A percentile compares a stretch with the other conserved stretches of the same genome.
Evolutionary conservation across 2,329 filamentous ascomycete genomes (phyloP).

Genomic region (Emmonsiellopsis sp.): DNA sequence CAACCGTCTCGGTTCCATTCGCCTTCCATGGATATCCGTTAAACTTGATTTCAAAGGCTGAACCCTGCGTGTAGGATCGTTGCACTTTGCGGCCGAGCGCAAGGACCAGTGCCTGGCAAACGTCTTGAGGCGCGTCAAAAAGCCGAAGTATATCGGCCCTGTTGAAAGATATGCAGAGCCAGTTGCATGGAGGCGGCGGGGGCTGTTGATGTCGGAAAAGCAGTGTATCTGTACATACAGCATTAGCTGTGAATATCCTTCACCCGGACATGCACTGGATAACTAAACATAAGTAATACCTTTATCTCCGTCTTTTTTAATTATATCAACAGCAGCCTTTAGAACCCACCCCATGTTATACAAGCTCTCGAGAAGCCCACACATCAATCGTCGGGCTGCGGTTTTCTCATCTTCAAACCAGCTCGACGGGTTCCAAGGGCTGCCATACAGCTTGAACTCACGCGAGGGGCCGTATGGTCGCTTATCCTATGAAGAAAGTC

Average conservation of each 20-base stretch:
- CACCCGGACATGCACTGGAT: constrained; percentile 7
- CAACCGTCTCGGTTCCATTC: constrained; percentile 26
- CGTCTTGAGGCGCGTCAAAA: constrained; percentile 19
- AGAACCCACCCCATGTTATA: constrained; percentile 30
- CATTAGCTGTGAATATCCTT: not conserved
- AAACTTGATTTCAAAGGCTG: constrained; percentile 23
- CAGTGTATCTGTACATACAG: constrained; percentile 26
- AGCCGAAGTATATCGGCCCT: constrained; percentile 21
- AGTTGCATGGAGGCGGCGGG: constrained; percentile 26
- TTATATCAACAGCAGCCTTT: constrained; percentile 26
- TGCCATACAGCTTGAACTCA: constrained; percentile 29
- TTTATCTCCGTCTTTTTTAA: constrained; percentile 14
- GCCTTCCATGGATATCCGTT: constrained; percentile 25
- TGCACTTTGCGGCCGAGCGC: constrained; percentile 8
- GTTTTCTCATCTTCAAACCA: constrained; percentile 17
- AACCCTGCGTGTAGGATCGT: constrained; percentile 10
- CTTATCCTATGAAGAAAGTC: constrained; percentile 3
- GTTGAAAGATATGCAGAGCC: constrained; percentile 29
- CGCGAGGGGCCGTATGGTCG: constrained; percentile 23
- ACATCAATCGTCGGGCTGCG: constrained; percentile 22
- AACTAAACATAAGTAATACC: not conserved
- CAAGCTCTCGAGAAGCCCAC: constrained; percentile 23
- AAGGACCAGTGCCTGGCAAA: constrained; percentile 12
- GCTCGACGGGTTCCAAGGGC: constrained; percentile 23
- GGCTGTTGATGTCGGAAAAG: constrained; percentile 28